Conservation (phyloP, 139 green algal species). For the Eudorina sp. region DNA sequence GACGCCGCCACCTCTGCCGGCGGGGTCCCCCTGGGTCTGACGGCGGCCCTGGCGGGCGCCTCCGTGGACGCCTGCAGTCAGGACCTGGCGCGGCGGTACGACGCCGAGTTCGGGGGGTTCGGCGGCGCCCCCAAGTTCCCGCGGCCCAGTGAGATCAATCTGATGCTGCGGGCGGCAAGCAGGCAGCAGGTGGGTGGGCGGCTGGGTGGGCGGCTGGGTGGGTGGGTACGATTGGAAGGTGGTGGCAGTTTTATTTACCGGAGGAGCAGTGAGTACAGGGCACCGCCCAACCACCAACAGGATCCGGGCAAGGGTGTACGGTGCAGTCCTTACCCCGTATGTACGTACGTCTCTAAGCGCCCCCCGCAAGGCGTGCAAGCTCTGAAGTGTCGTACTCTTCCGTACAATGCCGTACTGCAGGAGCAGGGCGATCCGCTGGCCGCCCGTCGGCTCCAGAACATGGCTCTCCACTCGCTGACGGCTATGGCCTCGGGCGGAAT, state of each 20-base stretch:
- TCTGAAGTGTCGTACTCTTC: too few relatives aligned
- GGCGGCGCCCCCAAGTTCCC: constrained; percentile 92
- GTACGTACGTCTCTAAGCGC: too few relatives aligned
- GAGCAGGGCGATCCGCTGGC: constrained; percentile 43
- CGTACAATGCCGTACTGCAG: too few relatives aligned
- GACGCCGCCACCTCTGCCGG: not conserved
- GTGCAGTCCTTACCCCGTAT: too few relatives aligned
- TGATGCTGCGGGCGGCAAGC: constrained; percentile 66
- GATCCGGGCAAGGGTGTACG: too few relatives aligned
- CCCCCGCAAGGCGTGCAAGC: too few relatives aligned
- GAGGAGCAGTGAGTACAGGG: too few relatives aligned
- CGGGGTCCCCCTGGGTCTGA: not conserved
- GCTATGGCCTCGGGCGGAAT: constrained; percentile 89
- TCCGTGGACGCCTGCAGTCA: constrained; percentile 27
- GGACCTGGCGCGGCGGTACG: constrained; percentile 67
- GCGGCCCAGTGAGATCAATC: constrained; percentile 85
- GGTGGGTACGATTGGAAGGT: too few relatives aligned
- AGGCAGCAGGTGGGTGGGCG: constrained; percentile 17
- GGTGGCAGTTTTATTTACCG: too few relatives aligned
- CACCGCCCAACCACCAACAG: too few relatives aligned
- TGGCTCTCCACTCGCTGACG: constrained; percentile 69
- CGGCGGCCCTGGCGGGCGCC: not conserved
- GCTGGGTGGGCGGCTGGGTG: not conserved
- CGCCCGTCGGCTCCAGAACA: constrained; percentile 59
- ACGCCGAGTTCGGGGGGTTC: constrained; percentile 83